Evolutionary conservation across 2,329 filamentous ascomycete genomes (phyloP), one percentile per base, ranked within the genome.

Genomic region (Aspergillus sp.): DNA sequence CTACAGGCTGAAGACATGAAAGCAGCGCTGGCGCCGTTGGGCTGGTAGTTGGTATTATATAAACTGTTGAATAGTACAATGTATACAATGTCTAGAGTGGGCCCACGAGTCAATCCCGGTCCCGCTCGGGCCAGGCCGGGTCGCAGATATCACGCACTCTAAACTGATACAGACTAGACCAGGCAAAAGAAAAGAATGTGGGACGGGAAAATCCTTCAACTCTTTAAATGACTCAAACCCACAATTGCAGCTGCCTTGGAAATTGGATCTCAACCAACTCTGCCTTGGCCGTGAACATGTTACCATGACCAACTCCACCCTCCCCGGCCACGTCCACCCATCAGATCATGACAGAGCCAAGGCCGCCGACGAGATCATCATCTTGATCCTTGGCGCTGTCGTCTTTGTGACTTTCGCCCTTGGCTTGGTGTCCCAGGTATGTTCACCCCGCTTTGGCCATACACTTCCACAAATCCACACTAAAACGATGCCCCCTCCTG

Each of bases 111-210:
- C 27, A 30, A 3, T 30, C 27, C 27, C 27, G 27, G 27, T 11
- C 27, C 27, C 27, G 27, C 85, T 0, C 79, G 79, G 2, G 74
- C 34, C 34, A 37, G 12, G 34, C 34, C 34, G 34, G 34, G 34
- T 37, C 34, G 13, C 2, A n/a, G 12, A 37, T 37, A 15, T n/a
- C 12, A n/a, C 15, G 4, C 12, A 15, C 34, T 37, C 15, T 37
- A 37, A n/a, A n/a, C 34, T 37, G 12, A n/a, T 37, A n/a, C 4
- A 13, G 34, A n/a, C 5, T 37, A 13, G 20, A 20, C 20, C 20
- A 20, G 20, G 12, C 34, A 37, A 37, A 6, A 6, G 34, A 37
- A 37, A 37, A 37, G 3, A 37, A 11, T 11, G 27, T 3, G 27
- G 27, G 34, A 37, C 34, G 12, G 15, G n/a, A 37, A 37, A 7